Evolutionary conservation across 306 rosid species (phyloP).

Genomic region (Pyrus betulifolia): DNA sequence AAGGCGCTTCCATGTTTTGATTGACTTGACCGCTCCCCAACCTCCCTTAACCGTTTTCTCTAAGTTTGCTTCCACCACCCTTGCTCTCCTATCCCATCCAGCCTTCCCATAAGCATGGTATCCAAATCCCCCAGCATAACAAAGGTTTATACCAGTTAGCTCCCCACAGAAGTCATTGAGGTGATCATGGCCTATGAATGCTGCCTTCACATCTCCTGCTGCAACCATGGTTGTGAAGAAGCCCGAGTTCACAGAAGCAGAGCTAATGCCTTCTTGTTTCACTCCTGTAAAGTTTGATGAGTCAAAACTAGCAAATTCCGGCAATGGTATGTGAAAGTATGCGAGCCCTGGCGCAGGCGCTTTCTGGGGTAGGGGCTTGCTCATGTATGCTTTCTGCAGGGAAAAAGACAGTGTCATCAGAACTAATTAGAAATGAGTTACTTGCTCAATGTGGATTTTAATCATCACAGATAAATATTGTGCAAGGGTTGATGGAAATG

Average conservation of each 20-base stretch:
- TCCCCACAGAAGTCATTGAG: conserved; percentile 85
- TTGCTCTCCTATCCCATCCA: conserved; percentile 89
- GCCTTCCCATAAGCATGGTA: conserved; percentile 95
- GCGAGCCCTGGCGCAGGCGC: conserved; percentile 73
- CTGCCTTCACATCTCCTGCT: conserved; percentile 92
- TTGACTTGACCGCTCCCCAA: conserved; percentile 77
- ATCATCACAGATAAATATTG: neutral
- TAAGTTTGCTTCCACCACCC: conserved; percentile 70
- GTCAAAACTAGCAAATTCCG: conserved; percentile 63
- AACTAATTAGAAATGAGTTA: conserved; percentile 3
- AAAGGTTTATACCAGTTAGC: conserved; percentile 55
- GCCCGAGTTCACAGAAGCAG: conserved; percentile 86
- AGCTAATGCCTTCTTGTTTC: conserved; percentile 65
- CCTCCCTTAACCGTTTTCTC: conserved; percentile 43
- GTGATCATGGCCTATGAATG: conserved; percentile 83
- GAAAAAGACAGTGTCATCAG: neutral
- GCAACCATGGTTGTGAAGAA: conserved; percentile 78
- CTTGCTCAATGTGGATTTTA: neutral
- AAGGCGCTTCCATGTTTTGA: conserved; percentile 86
- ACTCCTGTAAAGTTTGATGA: conserved; percentile 67
- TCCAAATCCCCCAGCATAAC: conserved; percentile 90
- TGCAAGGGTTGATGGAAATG: neutral
- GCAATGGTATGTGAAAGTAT: conserved; percentile 90
- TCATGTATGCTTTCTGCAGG: conserved; percentile 54
- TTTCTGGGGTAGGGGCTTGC: conserved; percentile 54